Conservation (phyloP, 768 basidiomycete genomes). For the Piloderma croceum region DNA sequence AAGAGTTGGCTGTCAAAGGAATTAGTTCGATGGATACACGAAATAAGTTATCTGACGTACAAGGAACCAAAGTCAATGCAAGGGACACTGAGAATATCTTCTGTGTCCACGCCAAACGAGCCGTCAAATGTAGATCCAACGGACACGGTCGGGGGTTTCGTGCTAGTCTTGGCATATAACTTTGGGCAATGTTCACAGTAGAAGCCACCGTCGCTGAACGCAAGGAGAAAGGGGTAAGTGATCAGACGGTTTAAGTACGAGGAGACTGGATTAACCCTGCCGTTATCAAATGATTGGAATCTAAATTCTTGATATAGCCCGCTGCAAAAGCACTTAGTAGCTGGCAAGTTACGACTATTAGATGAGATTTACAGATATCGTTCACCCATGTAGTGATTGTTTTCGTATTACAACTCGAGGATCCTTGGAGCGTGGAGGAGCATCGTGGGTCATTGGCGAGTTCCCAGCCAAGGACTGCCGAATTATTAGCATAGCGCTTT, state of each 20-base stretch:
- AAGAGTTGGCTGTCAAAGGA: constrained; percentile 25
- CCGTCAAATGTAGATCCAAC: constrained; percentile 31
- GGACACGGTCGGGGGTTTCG: constrained; percentile 15
- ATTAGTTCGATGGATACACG: constrained; percentile 9
- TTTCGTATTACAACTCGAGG: constrained; percentile 18
- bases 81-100: constrained; percentile 31
- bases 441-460: constrained; percentile 24
- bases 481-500: constrained; percentile 25
- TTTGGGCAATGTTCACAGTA: constrained; percentile 29
- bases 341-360: no score
- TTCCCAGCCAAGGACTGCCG: constrained; percentile 25
- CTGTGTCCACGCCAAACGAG: constrained; percentile 30
- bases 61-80: constrained; percentile 31
- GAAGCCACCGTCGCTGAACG: constrained; percentile 26
- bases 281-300: constrained; percentile 33
- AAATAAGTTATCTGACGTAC: constrained; percentile 17
- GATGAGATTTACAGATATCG: constrained; percentile 22
- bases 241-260: no score
- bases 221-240: constrained; percentile 1
- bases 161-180: constrained; percentile 16
- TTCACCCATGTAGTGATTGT: constrained; percentile 27
- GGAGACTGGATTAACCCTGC: constrained; percentile 28
- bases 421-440: constrained; percentile 15
- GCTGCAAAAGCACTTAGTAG: constrained; percentile 14
- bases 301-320: constrained; percentile 22